A percentile compares a stretch with the other conserved stretches of the same genome.
Conservation (phyloP, 352 stramenopile genomes). For the Globisporangium emineosum region DNA sequence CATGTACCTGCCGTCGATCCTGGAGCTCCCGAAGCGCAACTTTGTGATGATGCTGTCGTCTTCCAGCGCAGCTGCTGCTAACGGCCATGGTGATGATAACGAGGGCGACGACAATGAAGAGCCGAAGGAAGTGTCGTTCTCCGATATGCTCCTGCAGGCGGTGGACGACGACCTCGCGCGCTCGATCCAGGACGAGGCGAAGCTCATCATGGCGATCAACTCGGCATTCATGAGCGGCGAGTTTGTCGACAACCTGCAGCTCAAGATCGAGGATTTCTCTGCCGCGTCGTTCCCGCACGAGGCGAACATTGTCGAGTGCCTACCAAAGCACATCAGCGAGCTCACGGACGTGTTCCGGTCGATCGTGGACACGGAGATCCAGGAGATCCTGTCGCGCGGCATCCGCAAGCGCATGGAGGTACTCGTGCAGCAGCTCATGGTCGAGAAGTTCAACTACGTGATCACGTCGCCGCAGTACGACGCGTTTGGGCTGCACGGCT, state of each 20-base stretch:
- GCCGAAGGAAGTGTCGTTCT: constrained; percentile 59
- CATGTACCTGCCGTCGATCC: constrained; percentile 72
- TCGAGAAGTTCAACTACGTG: constrained; percentile 60
- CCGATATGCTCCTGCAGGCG: constrained; percentile 70
- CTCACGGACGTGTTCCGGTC: constrained; percentile 67
- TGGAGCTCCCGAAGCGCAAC: constrained; percentile 55
- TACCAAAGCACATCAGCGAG: constrained; percentile 69
- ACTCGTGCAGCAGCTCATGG: constrained; percentile 42
- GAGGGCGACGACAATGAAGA: constrained; percentile 21
- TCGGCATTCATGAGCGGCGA: constrained; percentile 77
- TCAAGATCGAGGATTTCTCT: constrained; percentile 60
- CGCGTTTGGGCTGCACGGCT: constrained; percentile 51
- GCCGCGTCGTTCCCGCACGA: constrained; percentile 43
- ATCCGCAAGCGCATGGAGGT: constrained; percentile 43
- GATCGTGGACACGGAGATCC: constrained; percentile 71
- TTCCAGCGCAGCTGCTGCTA: not conserved
- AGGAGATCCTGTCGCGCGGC: constrained; percentile 50
- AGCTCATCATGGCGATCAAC: constrained; percentile 88
- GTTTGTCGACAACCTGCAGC: constrained; percentile 59
- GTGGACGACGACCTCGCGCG: constrained; percentile 75
- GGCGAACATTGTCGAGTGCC: constrained; percentile 59
- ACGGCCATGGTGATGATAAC: constrained; percentile 2
- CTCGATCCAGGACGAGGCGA: constrained; percentile 62
- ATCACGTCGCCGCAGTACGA: constrained; percentile 69
- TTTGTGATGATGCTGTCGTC: constrained; percentile 53